Evolutionary conservation across 345 rosid species (phyloP), one percentile per base, ranked within the genome.

Genomic region (Noccaea caerulescens): DNA sequence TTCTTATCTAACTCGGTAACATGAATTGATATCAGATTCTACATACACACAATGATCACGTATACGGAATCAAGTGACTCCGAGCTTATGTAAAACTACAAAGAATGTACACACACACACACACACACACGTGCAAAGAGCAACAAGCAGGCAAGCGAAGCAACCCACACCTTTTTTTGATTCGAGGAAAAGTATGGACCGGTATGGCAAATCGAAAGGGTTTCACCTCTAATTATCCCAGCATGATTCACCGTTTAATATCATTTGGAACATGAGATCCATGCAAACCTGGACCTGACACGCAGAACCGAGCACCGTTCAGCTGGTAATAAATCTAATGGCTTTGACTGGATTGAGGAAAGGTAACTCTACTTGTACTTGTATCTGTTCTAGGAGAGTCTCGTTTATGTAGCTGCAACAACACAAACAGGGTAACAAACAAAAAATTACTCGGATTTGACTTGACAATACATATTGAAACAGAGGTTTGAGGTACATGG

Each of bases 301-400:
- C 73, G n/a, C 42, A 52, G 20, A 68, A 52, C 74, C 52, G 2
- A 41, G 63, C 57, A 46, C 38, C 47, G 43, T 60, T 53, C 46
- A 53, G 49, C 69, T 27, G 2, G 25, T 44, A 10, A 41, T 30
- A 27, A 11, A 58, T 23, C 71, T 70, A 68, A 61, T 34, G 73
- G 69, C 69, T 68, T 68, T 68, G 69, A 55, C 59, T 61, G 41
- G 78, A 60, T 43, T 60, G 57, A 33, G 65, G 74, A 68, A 55
- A 37, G 10, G 42, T 49, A 47, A n/a, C 39, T 33, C 75, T 47
- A 63, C 75, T 63, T 23, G 53, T 55, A 54, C 51, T 63, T 41
- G 75, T 56, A 63, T 43, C 75, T 69, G 60, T 60, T 14, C 50
- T 59, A 0, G 50, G 58, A 61, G 7, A 14, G 27, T 62, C 79